Base-by-base conservation (phyloP, 805 yeast genomes). In the Priceomyces castillae region DNA sequence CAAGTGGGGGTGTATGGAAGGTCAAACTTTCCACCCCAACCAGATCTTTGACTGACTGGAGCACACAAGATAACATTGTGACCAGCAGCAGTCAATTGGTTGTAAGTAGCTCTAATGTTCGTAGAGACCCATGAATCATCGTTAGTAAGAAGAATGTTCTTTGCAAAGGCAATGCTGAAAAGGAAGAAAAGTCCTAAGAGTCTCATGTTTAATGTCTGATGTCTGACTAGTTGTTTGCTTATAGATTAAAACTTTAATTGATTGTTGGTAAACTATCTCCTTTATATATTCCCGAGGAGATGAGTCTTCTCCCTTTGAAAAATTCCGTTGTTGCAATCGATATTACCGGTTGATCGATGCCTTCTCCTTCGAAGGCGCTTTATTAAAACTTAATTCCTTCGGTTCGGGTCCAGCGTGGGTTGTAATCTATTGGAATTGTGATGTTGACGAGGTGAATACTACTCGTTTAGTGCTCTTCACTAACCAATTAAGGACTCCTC, bases 41-140 rank as follows among this genome's bases (percentile, higher is more conserved):
- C 82, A 0, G 77, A 70, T 61, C 74, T 66, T 37, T 74, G 77
- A 31, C 68, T 67, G 18, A 69, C 76, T 38, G 82, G 82, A 9
- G 81, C 81, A 30, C 74, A 78, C 51, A 75, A 50, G 39, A 70
- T 59, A 34, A 76, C 81, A 43, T 62, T 65, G 55, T 77, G 74
- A 23, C 79, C 80, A n/a, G 75, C 80, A 9, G 53, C 51, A 20
- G 57, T 67, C 47, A 77, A 67, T 28, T 65, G 76, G 40, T 70
- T 59, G 69, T 78, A 79, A 10, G 78, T 59, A 12, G 82, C 80
- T 56, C 83, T 72, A 54, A 79, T 75, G 54, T 77, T 77, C 38
- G 82, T 74, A 4, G 81, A 62, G 2, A 74, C 76, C 78, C 79
- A 79, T 15, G 77, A 73, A 49, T 79, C 84, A 53, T 79, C 84